Conservation (phyloP, 2,329 filamentous ascomycete genomes). For the Pseudocercospora pini-densiflorae region DNA sequence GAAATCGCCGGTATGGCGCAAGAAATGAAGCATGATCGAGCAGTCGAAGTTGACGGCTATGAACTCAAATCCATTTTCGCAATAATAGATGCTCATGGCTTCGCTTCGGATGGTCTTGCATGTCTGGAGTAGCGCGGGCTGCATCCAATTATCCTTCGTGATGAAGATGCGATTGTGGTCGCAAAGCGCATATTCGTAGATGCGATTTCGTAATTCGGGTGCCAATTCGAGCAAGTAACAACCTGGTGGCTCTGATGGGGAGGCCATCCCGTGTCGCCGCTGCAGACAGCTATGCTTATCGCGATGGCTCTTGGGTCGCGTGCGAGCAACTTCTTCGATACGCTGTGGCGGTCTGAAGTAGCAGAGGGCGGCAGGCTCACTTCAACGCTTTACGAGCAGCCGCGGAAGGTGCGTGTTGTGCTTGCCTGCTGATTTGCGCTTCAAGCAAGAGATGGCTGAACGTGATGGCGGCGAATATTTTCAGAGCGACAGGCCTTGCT, state of each 20-base stretch:
- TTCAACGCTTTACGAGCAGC: too few relatives aligned
- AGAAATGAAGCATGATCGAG: background rate
- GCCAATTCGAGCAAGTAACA: background rate
- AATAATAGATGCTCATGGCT: conserved; percentile 19
- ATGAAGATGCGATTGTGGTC: background rate
- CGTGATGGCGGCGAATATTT: too few relatives aligned
- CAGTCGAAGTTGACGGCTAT: background rate
- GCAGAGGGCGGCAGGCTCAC: too few relatives aligned
- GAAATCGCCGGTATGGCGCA: background rate
- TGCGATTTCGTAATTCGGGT: background rate
- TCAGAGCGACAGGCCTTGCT: too few relatives aligned
- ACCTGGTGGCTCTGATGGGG: background rate
- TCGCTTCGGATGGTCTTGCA: conserved; percentile 36
- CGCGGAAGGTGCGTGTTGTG: too few relatives aligned
- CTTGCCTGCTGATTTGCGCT: too few relatives aligned
- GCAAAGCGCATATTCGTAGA: background rate
- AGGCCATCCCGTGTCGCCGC: background rate
- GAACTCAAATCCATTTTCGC: background rate
- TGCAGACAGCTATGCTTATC: background rate
- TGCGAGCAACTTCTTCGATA: background rate
- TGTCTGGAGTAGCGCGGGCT: conserved; percentile 35
- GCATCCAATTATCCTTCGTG: background rate
- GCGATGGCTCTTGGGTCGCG: background rate
- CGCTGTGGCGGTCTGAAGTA: too few relatives aligned
- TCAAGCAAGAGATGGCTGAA: too few relatives aligned